A percentile compares a stretch with the other conserved stretches of the same genome.
Conservation (phyloP, 768 basidiomycete genomes). For the Favolaschia claudopus region DNA sequence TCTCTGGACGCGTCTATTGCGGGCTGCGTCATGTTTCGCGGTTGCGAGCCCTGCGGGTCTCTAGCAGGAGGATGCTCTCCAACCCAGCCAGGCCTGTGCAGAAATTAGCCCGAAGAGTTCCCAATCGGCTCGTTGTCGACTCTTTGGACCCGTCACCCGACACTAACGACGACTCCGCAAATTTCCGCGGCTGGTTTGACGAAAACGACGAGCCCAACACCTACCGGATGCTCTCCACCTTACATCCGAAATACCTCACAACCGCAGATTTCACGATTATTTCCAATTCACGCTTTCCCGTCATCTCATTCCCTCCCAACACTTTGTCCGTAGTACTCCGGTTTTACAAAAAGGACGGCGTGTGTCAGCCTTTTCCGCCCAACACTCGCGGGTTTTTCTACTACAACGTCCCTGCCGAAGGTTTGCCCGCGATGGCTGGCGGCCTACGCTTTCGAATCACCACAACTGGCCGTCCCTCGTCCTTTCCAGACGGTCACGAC, state of each 20-base stretch:
- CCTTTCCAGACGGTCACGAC: conserved; percentile 5
- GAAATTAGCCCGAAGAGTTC: no score
- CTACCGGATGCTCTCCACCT: background rate
- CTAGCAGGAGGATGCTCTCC: no score
- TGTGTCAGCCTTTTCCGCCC: conserved; percentile 3
- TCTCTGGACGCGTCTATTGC: no score
- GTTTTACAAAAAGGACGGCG: background rate
- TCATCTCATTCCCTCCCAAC: background rate
- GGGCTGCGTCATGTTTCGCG: no score
- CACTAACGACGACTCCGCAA: background rate
- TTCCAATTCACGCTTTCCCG: background rate
- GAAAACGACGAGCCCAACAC: background rate
- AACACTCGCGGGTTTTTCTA: conserved; percentile 15
- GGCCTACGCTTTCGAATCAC: conserved; percentile 20
- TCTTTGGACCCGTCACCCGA: no score
- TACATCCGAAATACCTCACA: conserved; percentile 1
- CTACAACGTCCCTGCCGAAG: background rate
- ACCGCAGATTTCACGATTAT: conserved; percentile 1
- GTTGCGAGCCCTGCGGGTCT: no score
- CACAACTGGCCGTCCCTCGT: background rate
- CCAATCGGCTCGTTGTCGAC: no score
- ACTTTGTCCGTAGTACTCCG: background rate
- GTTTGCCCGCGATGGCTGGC: conserved; percentile 2
- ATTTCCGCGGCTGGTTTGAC: background rate
- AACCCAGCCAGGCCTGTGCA: no score